Conservation (phyloP, 352 stramenopile genomes). For the Peronospora belbahrii region DNA sequence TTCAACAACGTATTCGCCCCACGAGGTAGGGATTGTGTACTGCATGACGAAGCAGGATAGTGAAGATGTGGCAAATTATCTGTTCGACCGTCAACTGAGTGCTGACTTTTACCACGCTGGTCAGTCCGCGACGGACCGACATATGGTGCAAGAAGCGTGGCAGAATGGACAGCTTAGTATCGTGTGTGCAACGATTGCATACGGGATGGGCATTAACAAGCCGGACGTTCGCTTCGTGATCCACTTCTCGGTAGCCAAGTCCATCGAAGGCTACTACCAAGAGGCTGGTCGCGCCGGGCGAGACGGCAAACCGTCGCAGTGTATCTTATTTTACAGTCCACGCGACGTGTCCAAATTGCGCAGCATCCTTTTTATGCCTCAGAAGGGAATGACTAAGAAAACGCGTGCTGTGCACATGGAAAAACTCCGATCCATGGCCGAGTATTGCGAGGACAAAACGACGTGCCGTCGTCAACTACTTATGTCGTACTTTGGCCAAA, state of each 20-base stretch:
- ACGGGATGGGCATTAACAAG: slow-evolving; percentile 95
- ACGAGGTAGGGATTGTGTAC: slow-evolving; percentile 89
- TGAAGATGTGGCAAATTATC: slow-evolving; percentile 85
- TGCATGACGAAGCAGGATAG: slow-evolving; percentile 91
- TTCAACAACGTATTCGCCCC: slow-evolving; percentile 32
- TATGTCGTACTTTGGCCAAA: slow-evolving; percentile 76
- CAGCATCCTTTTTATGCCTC: slow-evolving; percentile 66
- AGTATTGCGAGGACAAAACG: slow-evolving; percentile 72
- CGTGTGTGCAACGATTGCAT: slow-evolving; percentile 93
- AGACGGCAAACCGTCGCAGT: slow-evolving; percentile 90
- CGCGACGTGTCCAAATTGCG: slow-evolving; percentile 81
- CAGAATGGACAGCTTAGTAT: slow-evolving; percentile 77
- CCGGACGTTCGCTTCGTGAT: slow-evolving; percentile 90
- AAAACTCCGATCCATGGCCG: slow-evolving; percentile 70
- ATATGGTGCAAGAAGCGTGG: slow-evolving; percentile 75
- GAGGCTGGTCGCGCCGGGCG: slow-evolving; percentile 93
- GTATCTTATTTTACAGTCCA: slow-evolving; percentile 86
- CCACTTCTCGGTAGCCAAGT: slow-evolving; percentile 88
- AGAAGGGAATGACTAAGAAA: slow-evolving; percentile 73
- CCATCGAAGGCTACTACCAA: slow-evolving; percentile 98
- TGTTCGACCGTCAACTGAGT: slow-evolving; percentile 81
- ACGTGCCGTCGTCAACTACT: slow-evolving; percentile 68
- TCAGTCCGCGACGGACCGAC: slow-evolving; percentile 62
- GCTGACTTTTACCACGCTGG: slow-evolving; percentile 91
- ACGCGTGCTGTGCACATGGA: slow-evolving; percentile 62